Base-by-base conservation (phyloP, 495 filamentous ascomycete genomes). In the Aspergillus biplanus region DNA sequence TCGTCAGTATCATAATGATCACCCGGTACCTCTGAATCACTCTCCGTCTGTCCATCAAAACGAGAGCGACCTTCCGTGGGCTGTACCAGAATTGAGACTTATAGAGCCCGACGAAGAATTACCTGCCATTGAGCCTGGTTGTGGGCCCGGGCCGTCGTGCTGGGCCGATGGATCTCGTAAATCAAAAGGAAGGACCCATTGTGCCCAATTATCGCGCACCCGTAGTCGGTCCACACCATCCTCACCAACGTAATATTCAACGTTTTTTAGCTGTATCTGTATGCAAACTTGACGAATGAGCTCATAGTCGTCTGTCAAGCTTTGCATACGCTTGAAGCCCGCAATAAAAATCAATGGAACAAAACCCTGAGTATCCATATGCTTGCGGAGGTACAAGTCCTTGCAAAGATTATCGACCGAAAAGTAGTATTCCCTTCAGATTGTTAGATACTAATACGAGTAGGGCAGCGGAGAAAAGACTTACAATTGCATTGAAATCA, bases 351-450 rank as follows among this genome's bases (percentile, higher is more conserved):
- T 74, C 58, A 99, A 73, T 56, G 83, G 85, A 16, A 97, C 93
- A 71, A 90, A 99, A 8, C 95, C 95, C 73, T 97, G 89, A 3
- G 87, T 90, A 70, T 99, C 94, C 96, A 99, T 97, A 57, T 92
- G 89, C 63, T 86, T 87, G 34, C 95, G 88, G 33, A 99, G 83
- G 75, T 87, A 98, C 67, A 89, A 83, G 69, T 99, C 95, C 76
- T 96, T 98, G 85, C 91, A 94, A 59, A 97, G 85, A 73, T 98
- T 98, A 65, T 98, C 92, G 8, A 97, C 83, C 0, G 93, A 98
- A 78, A 99, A 95, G 74, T 98, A 99, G 77, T 98, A 98, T 67
- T 96, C 91, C 66, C 80, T 85, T 53, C 31, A 7, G 78, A 59
- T 77, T 65, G 49, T 63, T 47, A 58, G 47, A 18, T 42, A 12